These are phyloP conservation scores for Mucor circinelloides DNA, from an alignment of 371 early-diverging fungal species.

Conservation along the genomic window DNA sequence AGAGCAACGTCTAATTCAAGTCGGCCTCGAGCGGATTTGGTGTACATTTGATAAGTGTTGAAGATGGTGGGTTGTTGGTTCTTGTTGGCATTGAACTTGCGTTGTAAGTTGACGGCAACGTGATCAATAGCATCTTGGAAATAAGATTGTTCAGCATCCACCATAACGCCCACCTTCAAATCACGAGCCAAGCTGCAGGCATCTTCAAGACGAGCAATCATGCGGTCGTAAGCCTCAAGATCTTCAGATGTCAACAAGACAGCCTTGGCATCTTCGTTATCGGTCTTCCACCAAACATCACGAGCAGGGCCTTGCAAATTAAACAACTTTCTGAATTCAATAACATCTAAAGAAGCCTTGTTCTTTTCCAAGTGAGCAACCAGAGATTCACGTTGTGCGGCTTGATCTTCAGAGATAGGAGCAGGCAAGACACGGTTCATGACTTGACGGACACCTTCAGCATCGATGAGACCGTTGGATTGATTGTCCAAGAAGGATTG, in stretches of 20 bases:
- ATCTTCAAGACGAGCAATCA: slow-evolving; percentile 66
- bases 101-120: slow-evolving; percentile 70
- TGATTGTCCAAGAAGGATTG: slow-evolving; percentile 41
- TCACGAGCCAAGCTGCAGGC: slow-evolving; percentile 67
- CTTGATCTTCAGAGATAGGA: slow-evolving; percentile 24
- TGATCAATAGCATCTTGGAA: slow-evolving; percentile 94
- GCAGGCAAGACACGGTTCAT: slow-evolving; percentile 29
- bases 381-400: slow-evolving; percentile 19
- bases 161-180: slow-evolving; percentile 76
- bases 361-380: slow-evolving; percentile 15
- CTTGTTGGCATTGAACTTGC: slow-evolving; percentile 63
- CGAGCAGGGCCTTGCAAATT: slow-evolving; percentile 39
- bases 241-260: slow-evolving; percentile 49
- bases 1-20: slow-evolving; percentile 73
- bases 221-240: slow-evolving; percentile 71
- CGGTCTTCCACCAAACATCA: slow-evolving; percentile 41
- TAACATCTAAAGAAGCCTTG: slow-evolving; percentile 25
- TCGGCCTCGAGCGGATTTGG: slow-evolving; percentile 69
- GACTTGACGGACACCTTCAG: slow-evolving; percentile 28
- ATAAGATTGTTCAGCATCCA: slow-evolving; percentile 95
- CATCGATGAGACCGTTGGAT: slow-evolving; percentile 27
- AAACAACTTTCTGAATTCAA: slow-evolving; percentile 39
- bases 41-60: slow-evolving; percentile 92
- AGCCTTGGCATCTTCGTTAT: not conserved
- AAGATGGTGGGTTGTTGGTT: slow-evolving; percentile 69